Evolutionary conservation across 495 filamentous ascomycete genomes (phyloP), one percentile per base, ranked within the genome.

Genomic region (Aspergillus campestris): DNA sequence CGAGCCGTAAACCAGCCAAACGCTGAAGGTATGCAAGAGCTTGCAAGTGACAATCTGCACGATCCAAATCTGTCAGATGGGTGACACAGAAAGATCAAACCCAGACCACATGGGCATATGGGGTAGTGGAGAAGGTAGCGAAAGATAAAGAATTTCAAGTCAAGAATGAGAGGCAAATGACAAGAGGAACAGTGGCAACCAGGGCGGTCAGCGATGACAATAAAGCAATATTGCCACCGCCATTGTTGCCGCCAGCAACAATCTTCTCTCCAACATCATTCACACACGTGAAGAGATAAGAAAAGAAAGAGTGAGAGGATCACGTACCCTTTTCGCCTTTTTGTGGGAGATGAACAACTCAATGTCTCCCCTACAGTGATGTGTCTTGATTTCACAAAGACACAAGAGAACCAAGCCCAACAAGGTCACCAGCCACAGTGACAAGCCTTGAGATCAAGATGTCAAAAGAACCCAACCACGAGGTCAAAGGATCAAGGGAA

Each of bases 271-370:
- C 18, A 24, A 24, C 18, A 24, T 24, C 18, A 24, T 24, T 24
- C 18, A 24, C 18, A 24, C 18, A 4, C 4, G 18, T 24, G 18
- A 24, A 24, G 18, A 35, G 41, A 48, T 14, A 38, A 47, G 41
- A 34, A 30, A 15, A 41, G 50, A 30, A 15, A 41, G 50, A 41
- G 34, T 28, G 42, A 47, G 29, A 39, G 51, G 42, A 48, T 63
- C 86, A 81, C 86, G 18, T 24, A 24, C 18, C 18, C 18, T 24
- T 24, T 24, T 24, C 4, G 18, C 87, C 84, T 81, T 72, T 77
- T 64, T 72, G 73, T 72, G 80, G 86, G 89, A 95, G 89, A 95
- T 86, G 75, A 86, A 94, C 90, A 95, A 96, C 57, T 82, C 67
- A 96, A 96, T 95, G 90, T 88, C 83, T 95, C 90, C 87, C 89